Conservation (phyloP, 1,284 basidiomycete genomes). For the Prillingera fragicola region DNA sequence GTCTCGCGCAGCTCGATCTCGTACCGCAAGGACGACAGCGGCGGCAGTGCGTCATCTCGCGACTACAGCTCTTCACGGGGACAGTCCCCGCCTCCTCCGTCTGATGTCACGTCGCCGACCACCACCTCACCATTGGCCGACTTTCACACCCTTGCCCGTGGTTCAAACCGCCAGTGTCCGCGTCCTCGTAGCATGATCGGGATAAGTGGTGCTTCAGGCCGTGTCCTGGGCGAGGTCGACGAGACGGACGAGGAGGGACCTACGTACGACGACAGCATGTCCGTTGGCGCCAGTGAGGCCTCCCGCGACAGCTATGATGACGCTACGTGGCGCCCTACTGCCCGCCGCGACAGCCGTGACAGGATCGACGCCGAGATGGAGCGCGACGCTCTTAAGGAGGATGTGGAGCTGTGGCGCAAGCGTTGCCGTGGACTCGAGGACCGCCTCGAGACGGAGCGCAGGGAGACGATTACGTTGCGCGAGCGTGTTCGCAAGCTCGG, state of each 20-base stretch:
- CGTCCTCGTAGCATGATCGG: slow-evolving; percentile 31
- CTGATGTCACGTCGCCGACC: slow-evolving; percentile 7
- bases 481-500: slow-evolving; percentile 40
- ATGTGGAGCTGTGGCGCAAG: slow-evolving; percentile 39
- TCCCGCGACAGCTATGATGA: slow-evolving; percentile 19
- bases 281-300: slow-evolving; percentile 13
- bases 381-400: slow-evolving; percentile 38
- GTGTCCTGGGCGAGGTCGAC: slow-evolving; percentile 38
- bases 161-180: slow-evolving; percentile 28
- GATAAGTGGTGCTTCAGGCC: slow-evolving; percentile 18
- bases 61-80: slow-evolving; percentile 13
- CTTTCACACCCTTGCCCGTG: slow-evolving; percentile 8
- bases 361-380: slow-evolving; percentile 41
- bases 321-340: background rate
- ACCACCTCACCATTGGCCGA: slow-evolving; percentile 17
- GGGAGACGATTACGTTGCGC: slow-evolving; percentile 26
- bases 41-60: slow-evolving; percentile 15
- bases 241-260: slow-evolving; percentile 31
- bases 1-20: slow-evolving; percentile 36
- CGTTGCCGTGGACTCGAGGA: slow-evolving; percentile 36
- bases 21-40: slow-evolving; percentile 36
- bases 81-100: slow-evolving; percentile 13
- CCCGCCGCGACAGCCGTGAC: slow-evolving; percentile 15
- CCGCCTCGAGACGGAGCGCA: slow-evolving; percentile 32
- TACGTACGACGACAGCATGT: slow-evolving; percentile 5